Evolutionary conservation across 768 basidiomycete genomes (phyloP), one percentile per base, ranked within the genome.

Genomic region (Suillus subaureus): DNA sequence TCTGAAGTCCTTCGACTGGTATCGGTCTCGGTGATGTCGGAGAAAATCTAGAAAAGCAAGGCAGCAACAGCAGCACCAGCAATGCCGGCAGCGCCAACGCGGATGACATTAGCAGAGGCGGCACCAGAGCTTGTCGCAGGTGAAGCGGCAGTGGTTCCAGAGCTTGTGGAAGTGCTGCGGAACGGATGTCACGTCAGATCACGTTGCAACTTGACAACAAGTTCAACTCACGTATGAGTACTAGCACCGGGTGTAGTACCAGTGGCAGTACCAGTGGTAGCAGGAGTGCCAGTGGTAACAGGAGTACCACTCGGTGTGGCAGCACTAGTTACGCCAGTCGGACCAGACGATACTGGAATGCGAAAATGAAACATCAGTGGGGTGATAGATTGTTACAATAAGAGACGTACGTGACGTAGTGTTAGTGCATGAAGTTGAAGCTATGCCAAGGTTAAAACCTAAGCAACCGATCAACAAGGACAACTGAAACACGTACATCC

Each of bases 401-500:
- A 58, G 51, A 71, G 72, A 70, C 70, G 6, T 61, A 75, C 75
- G 1, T 11, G 69, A 72, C 9, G 68, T 70, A 0, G 64, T 4
- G 66, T 67, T 74, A 64, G 82, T 47, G 71, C 86, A 85, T 64
- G 74, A 43, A 26, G 16, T 75, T 56, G 70, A 73, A 45, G 78
- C 78, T 64, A 70, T 77, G 79, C 62, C 16, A 68, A 56, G 71
- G 31, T 64, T 71, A 33, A 70, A 43, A 39, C 51, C 56, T 58
- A 65, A 23, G 43, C 26, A 28, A 67, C 23, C 21, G 28, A 42
- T 15, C 7, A 51, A 55, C 33, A 55, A 31, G 28, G 16, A 4
- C 61, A 61, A 21, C 35, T 55, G 51, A 15, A 21, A n/a, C 8
- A 78, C 89, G 55, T 79, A 91, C 91, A 45, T 60, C 87, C 82